Base-by-base conservation (phyloP, 768 basidiomycete genomes). In the Leccinum ochraceum region DNA sequence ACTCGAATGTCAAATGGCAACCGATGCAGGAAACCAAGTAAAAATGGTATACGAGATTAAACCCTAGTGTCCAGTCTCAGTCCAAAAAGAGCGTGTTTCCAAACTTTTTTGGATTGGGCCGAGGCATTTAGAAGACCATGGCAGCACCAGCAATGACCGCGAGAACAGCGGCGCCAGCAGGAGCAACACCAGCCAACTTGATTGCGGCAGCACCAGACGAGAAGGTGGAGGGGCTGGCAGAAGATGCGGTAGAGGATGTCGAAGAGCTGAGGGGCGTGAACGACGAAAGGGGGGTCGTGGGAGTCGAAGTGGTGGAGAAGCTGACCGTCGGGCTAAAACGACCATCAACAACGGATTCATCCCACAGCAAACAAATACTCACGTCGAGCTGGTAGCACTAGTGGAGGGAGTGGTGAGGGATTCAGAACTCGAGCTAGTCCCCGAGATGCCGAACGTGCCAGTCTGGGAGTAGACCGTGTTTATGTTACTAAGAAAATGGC, bases 71-170 rank as follows among this genome's bases (percentile, higher is more conserved):
- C 44, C 44, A 20, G 44, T 44, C n/a, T 44, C 10, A 44, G 44
- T 44, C 44, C 44, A 44, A 32, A 49, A 62, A 56, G 44, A 16
- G 49, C 54, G 8, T 20, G 44, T 28, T 54, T 34, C 57, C 22
- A 49, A 50, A 42, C 20, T 3, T 30, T 44, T 44, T 3, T 26
- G 36, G 37, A 55, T 61, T 59, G 51, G 32, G 28, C 0, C 13
- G 54, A 74, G 67, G 26, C 36, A 24, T 52, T 76, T 74, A 86
- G 66, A 85, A 76, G 50, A 81, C 74, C 60, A 79, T 66, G 14
- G 70, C 81, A 24, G 75, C 82, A 42, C 85, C 86, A 42, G 80
- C 84, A 42, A 80, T 67, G 0, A 76, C 80, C 20, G 83, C 82
- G 37, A 83, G 67, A 22, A 80, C 65, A 7, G 77, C 68, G 14